These are phyloP conservation scores for Penicillium concentricum DNA, from an alignment of 2,329 filamentous ascomycete genomes.

Conservation along the genomic window DNA sequence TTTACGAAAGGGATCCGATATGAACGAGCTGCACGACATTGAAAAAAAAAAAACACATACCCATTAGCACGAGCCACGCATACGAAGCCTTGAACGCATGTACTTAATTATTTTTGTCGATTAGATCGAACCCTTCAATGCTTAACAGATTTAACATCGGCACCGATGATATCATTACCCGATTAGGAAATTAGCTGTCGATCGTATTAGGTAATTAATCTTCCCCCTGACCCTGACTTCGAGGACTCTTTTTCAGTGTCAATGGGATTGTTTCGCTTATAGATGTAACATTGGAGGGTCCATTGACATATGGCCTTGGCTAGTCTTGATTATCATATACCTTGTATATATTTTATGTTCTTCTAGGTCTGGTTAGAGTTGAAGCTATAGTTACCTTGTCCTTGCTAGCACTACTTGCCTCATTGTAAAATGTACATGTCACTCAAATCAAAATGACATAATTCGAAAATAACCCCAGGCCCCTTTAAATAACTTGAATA, in stretches of 20 bases:
- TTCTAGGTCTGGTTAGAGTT: not conserved
- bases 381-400: not conserved
- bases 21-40: conserved; percentile 1
- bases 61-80: conserved; percentile 16
- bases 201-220: not conserved
- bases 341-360: not conserved
- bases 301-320: not conserved
- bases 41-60: not conserved
- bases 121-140: not conserved
- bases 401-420: not conserved
- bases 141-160: not conserved
- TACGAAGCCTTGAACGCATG: not conserved
- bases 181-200: not conserved
- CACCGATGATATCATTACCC: conserved; percentile 3
- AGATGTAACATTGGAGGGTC: not conserved
- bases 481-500: not conserved
- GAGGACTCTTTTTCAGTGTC: not conserved
- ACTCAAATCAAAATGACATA: not conserved
- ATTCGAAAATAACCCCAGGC: not conserved
- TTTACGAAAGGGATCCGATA: conserved; percentile 7
- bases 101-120: conserved; percentile 1
- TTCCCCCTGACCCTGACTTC: not conserved
- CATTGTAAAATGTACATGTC: too few species aligned
- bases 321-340: not conserved
- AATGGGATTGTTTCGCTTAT: conserved; percentile 3